Evolutionary conservation across 768 basidiomycete genomes (phyloP), one percentile per base, ranked within the genome.

Genomic region (Udeniomyces megalosporus): DNA sequence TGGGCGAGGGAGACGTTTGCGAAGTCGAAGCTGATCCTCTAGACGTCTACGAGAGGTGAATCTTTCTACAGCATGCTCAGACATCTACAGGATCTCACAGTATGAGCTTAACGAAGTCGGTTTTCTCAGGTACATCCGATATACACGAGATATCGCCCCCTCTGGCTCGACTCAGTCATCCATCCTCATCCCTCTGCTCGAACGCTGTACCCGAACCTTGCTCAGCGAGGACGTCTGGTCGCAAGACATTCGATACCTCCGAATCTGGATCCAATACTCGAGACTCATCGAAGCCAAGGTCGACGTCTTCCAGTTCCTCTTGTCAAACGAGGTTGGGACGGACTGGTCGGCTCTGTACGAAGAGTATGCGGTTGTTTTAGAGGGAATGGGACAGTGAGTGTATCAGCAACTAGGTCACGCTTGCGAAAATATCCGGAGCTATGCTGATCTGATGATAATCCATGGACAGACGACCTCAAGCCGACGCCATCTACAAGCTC

Each of bases 181-280:
- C 20, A 86, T 87, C 20, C 79, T 95, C 35, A 70, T 84, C 2
- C 85, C 88, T 49, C 74, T 96, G 6, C 77, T 99, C 20, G 87
- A 92, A 68, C 83, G 88, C 69, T 83, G 85, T 0, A 90, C 90
- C 2, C 75, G 81, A 32, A 80, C 81, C 60, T 95, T 96, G 73
- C 81, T 84, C 66, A 78, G 81, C 29, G 93, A 97, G 71, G 76
- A 80, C n/a, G 74, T 82, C 15, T 97, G 95, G 74, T 68, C 70
- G 52, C 82, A 82, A 56, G 92, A 97, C 76, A 75, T 89, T 55
- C 80, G 93, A 46, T 95, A 96, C 74, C 78, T 96, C 53, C 88
- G 89, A 71, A 73, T 96, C 22, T 99, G 95, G 95, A 80, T 84
- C 24, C 78, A 85, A 53, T 91, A 93, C 71, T 85, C 91, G 11